Evolutionary conservation across 2,329 filamentous ascomycete genomes (phyloP).

Genomic region (Fusarium sp.): DNA sequence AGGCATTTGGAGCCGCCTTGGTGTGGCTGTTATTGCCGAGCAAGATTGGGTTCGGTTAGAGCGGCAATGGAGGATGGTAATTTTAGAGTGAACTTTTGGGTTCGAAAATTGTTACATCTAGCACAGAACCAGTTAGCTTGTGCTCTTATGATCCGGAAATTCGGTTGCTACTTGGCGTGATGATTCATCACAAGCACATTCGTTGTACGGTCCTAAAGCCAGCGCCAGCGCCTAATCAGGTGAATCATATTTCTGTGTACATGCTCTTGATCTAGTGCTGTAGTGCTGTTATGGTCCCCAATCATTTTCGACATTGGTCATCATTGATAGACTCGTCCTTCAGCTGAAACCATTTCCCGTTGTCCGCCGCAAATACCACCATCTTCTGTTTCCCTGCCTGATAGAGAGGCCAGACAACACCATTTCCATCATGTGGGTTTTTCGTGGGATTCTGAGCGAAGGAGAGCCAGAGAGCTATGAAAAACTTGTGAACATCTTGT

Average conservation of each 20-base stretch:
- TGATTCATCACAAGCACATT: too few species aligned
- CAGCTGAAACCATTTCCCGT: constrained; percentile 24
- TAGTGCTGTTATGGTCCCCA: too few species aligned
- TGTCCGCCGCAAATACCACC: constrained; percentile 37
- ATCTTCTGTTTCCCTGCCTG: constrained; percentile 32
- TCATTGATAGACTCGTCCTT: constrained; percentile 26
- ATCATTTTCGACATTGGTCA: constrained; percentile 10
- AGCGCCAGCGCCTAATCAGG: too few species aligned
- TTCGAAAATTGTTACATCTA: too few species aligned
- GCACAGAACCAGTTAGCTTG: too few species aligned
- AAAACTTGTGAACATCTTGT: background rate
- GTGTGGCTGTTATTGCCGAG: constrained; percentile 2
- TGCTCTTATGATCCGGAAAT: too few species aligned
- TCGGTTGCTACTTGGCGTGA: too few species aligned
- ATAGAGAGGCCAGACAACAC: constrained; percentile 47
- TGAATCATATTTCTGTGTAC: too few species aligned
- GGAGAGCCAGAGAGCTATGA: constrained; percentile 47
- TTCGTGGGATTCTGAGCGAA: constrained; percentile 41
- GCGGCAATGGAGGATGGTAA: constrained; percentile 7
- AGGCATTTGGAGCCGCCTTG: constrained; percentile 16
- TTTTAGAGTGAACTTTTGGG: constrained; percentile 2
- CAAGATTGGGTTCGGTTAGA: background rate
- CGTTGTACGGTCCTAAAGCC: too few species aligned
- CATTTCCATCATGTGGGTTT: constrained; percentile 34
- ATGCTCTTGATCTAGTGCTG: too few species aligned